Conservation (phyloP, 805 yeast genomes). For the Teunomyces gatunensis region DNA sequence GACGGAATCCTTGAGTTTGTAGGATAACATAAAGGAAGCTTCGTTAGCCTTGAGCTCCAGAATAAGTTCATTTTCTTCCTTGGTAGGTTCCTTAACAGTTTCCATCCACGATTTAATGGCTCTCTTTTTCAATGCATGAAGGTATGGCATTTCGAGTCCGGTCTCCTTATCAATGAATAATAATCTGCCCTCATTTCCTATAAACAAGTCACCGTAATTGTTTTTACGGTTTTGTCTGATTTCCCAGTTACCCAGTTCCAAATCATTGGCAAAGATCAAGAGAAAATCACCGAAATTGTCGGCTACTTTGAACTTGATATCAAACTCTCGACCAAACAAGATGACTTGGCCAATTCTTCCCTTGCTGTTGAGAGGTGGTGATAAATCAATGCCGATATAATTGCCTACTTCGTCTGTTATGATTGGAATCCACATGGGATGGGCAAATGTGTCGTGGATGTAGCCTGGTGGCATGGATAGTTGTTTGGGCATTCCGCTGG, state of each 20-base stretch:
- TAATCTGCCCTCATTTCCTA: slow-evolving; percentile 70
- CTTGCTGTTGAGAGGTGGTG: slow-evolving; percentile 61
- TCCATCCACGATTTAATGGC: slow-evolving; percentile 33
- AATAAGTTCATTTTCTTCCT: slow-evolving; percentile 10
- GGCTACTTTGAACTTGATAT: slow-evolving; percentile 82
- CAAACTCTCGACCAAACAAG: slow-evolving; percentile 91
- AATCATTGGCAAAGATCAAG: slow-evolving; percentile 77
- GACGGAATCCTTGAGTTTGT: slow-evolving; percentile 19
- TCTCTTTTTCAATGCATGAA: slow-evolving; percentile 39
- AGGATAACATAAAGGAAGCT: slow-evolving; percentile 15
- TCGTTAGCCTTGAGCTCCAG: slow-evolving; percentile 20
- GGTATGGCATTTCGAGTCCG: slow-evolving; percentile 40
- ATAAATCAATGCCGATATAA: slow-evolving; percentile 83
- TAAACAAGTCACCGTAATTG: slow-evolving; percentile 45
- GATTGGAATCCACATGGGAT: slow-evolving; percentile 88
- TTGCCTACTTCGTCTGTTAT: slow-evolving; percentile 89
- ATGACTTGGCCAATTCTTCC: slow-evolving; percentile 84
- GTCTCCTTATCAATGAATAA: slow-evolving; percentile 62
- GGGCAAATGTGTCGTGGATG: slow-evolving; percentile 77
- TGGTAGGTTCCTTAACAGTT: slow-evolving; percentile 15
- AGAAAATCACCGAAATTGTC: slow-evolving; percentile 88
- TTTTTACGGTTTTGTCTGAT: slow-evolving; percentile 49
- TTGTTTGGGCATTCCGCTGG: slow-evolving; percentile 41
- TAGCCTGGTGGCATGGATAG: slow-evolving; percentile 75
- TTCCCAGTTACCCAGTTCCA: slow-evolving; percentile 79